Base-by-base conservation (phyloP, 345 rosid species). In the Eucalyptus polyanthemos region DNA sequence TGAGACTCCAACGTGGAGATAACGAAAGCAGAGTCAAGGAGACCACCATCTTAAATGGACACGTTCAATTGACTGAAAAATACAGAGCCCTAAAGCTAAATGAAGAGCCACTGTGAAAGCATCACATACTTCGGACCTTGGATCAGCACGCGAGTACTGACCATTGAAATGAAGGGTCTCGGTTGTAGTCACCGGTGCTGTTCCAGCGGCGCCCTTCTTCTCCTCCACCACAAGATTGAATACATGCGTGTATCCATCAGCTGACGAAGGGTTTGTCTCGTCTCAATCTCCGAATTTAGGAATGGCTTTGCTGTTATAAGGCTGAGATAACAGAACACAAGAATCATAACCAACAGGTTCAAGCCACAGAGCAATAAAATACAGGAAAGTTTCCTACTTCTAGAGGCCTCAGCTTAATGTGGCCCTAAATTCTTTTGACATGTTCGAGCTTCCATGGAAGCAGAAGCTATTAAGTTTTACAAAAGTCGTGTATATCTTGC, bases 281-380 rank as follows among this genome's bases (percentile, higher is more conserved):
- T 93, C 93, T 92, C 94, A 92, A 6, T 89, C 93, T 11, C 93
- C 92, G 12, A 93, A 93, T 86, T 69, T 91, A 21, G 94, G 93
- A 88, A 91, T 90, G 21, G 91, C 89, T 85, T 81, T 42, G 51
- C 85, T 47, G 50, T 89, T 45, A 44, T 90, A 90, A 34, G 87
- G 83, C 94, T 92, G 91, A 50, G 25, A 81, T 42, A 80, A 42
- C 47, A 22, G 42, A 89, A 80, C 29, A 31, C 80, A n/a, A 31
- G 54, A 49, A 56, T 80, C 49, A 88, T 37, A 17, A 87, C 17
- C 50, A 15, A 62, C 5, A 6, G 45, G 45, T 37, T 72, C 45
- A 27, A 34, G 50, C 87, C 87, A 87, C 19, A 25, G 9, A 50
- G 53, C 58, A 65, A 60, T 9, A 49, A 40, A 11, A 25, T 24